Conservation (phyloP, 2,329 filamentous ascomycete species). For the Fusarium euwallaceae region DNA sequence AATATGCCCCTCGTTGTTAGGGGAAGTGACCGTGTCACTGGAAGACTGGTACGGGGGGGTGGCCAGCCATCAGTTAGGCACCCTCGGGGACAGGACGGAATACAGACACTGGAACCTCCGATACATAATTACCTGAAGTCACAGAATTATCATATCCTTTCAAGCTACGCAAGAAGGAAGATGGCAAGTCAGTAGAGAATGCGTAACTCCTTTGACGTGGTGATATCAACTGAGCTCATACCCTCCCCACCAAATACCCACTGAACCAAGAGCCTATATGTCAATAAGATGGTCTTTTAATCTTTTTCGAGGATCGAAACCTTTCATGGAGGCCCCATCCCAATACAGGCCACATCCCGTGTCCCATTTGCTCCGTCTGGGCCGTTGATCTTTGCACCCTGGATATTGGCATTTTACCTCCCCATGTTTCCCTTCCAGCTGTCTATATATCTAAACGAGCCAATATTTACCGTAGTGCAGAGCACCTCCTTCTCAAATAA, state of each 20-base stretch:
- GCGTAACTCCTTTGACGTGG: background rate
- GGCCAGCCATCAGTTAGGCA: no score
- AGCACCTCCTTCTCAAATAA: rapidly evolving
- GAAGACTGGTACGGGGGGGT: background rate
- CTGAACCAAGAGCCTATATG: background rate
- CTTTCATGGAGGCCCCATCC: background rate
- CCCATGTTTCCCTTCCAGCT: background rate
- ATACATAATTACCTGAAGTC: no score
- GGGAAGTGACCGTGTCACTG: background rate
- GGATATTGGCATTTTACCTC: background rate
- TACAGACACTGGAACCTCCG: no score
- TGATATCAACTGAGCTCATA: background rate
- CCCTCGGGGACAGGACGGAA: no score
- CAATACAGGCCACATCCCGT: background rate
- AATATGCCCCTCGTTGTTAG: background rate
- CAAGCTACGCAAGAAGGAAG: background rate
- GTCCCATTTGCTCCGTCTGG: background rate
- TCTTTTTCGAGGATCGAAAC: background rate
- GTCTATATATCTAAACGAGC: background rate
- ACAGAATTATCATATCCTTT: background rate
- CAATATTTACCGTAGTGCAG: background rate
- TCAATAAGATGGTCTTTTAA: no score
- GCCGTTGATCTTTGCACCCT: background rate
- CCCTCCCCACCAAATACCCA: background rate
- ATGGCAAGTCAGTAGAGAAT: no score